Base-by-base conservation (phyloP, 257 asterid genomes). In the Nicotiana otophora region DNA sequence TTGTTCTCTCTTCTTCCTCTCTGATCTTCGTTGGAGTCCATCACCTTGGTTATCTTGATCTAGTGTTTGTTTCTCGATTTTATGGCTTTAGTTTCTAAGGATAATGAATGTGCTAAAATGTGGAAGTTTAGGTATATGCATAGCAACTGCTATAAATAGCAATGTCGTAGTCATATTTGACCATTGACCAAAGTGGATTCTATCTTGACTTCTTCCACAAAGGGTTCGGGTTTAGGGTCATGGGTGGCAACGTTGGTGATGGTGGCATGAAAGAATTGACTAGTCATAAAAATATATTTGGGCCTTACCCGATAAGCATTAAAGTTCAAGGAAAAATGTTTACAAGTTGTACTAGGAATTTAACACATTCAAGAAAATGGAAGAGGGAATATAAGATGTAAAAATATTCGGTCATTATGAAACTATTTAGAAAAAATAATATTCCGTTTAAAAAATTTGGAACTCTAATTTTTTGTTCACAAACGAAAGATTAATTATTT, bases 1-100 rank as follows among this genome's bases (percentile, higher is more conserved):
- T 88, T 94, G 46, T 55, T 84, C 34, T 84, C 89, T 34, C 69
- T 87, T 62, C 77, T 85, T 15, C 61, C 67, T n/a, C 7, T 85
- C 28, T 53, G 84, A 34, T 89, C 84, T 34, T 48, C 82, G 5
- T 82, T 86, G 46, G 51, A 42, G 51, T 81, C 86, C 83, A 36
- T 78, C 20, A n/a, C 1, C 26, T 54, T n/a, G 42, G 6, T 12
- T 11, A 69, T 30, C 33, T 69, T 39, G 3, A 42, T 42, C 0
- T 5, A 5, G 54, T n/a, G 20, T 69, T 10, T 20, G 1, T 72
- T 72, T 63, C 69, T 62, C 17, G 17, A 8, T 23, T 62, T 2
- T 62, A 11, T 62, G 68, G 17, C 17, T 62, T 62, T 23, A 11
- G 28, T 62, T 62, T 19, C 2, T 19, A 8, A 26, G 31, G 19